Percentiles rank a stretch among this genome's conserved stretches.
phyloP scores from a whole-genome alignment of 2,329 filamentous ascomycete genomes.

The Alternaria consortialis region DNA sequence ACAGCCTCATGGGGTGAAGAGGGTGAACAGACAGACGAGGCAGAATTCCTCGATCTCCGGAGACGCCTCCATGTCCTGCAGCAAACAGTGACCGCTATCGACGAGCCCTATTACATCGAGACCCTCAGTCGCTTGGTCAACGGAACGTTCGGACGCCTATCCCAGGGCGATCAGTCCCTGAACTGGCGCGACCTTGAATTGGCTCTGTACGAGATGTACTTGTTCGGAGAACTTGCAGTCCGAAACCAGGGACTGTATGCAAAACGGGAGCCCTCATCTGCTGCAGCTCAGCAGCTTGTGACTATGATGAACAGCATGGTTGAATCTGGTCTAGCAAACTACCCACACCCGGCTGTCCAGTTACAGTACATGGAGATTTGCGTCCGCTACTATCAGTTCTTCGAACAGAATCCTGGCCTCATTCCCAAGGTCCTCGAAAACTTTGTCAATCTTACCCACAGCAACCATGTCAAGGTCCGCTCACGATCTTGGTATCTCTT shows the following conservation, averaged over 20 bases:
- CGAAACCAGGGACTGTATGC: constrained; percentile 85
- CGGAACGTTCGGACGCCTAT: constrained; percentile 82
- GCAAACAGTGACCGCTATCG: constrained; percentile 88
- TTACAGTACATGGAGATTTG: constrained; percentile 99
- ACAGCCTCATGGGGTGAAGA: constrained; percentile 93
- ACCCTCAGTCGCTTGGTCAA: constrained; percentile 88
- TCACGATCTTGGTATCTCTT: constrained; percentile 97
- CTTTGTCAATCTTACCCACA: constrained; percentile 90
- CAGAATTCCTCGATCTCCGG: constrained; percentile 93
- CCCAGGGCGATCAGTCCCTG: constrained; percentile 74
- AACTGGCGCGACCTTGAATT: constrained; percentile 97
- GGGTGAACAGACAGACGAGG: constrained; percentile 94
- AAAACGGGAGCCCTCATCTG: constrained; percentile 82
- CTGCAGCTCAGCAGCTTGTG: constrained; percentile 81
- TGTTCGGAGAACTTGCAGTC: constrained; percentile 94
- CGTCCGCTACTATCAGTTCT: constrained; percentile 91
- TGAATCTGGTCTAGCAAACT: constrained; percentile 87
- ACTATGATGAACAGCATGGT: constrained; percentile 97
- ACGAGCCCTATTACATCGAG: constrained; percentile 87
- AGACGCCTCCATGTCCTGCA: constrained; percentile 90
- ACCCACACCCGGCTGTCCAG: constrained; percentile 89
- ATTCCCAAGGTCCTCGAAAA: constrained; percentile 89
- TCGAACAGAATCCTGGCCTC: constrained; percentile 81
- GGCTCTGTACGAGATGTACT: constrained; percentile 91
- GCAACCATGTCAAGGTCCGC: constrained; percentile 85